A percentile compares a stretch with the other conserved stretches of the same genome.
phyloP scores from a whole-genome alignment of 495 filamentous ascomycete species.

The Oidiodendron maius region DNA sequence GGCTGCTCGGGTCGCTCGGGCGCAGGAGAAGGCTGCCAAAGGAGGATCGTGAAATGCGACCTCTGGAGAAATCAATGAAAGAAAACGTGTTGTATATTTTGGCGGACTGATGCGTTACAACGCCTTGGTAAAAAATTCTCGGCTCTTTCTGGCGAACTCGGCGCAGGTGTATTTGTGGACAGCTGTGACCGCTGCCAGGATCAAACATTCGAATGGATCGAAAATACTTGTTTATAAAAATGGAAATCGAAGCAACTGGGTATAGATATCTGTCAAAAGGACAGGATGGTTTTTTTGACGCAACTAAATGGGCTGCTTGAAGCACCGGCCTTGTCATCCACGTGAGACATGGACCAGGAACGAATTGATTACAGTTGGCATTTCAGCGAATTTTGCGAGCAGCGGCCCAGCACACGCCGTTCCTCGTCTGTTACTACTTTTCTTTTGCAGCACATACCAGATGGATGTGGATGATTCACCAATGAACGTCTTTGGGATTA shows the following conservation, averaged over 20 bases:
- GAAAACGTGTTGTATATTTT: not conserved
- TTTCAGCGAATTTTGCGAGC: not conserved
- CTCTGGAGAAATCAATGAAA: not conserved
- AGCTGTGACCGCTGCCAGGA: not conserved
- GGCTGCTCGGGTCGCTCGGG: constrained; percentile 74
- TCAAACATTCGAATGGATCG: not conserved
- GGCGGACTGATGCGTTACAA: not conserved
- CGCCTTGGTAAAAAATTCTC: not conserved
- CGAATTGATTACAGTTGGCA: not conserved
- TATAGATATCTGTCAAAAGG: not conserved
- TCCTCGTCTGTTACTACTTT: not conserved
- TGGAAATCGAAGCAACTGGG: not conserved
- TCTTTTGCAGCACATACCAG: not conserved
- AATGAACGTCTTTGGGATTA: too few relatives aligned
- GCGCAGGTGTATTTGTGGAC: not conserved
- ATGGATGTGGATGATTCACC: not conserved
- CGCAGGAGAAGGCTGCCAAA: constrained; percentile 68
- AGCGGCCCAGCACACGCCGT: not conserved
- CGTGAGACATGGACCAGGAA: not conserved
- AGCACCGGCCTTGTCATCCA: not conserved
- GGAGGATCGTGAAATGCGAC: constrained; percentile 6
- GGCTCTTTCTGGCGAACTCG: not conserved
- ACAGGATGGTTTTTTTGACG: too few relatives aligned
- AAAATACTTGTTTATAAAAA: not conserved
- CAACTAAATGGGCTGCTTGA: too few relatives aligned